Evolutionary conservation across 2,329 filamentous ascomycete genomes (phyloP).

Genomic region (Venturia aucupariae): DNA sequence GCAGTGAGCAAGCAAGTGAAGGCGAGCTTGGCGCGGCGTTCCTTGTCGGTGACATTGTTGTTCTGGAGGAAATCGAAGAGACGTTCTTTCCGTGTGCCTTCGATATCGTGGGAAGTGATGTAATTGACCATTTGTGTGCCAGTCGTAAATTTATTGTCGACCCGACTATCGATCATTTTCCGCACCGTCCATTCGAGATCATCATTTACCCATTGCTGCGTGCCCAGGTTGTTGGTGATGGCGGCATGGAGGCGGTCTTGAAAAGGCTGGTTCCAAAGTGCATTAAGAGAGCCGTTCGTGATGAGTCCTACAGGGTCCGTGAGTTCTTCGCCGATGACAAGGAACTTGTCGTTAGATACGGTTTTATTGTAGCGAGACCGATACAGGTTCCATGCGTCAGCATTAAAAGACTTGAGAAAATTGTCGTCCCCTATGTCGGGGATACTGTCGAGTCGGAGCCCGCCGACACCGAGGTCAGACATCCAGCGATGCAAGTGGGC

Average conservation of each 20-base stretch:
- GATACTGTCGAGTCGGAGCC: neutral
- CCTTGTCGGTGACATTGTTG: neutral
- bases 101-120: neutral
- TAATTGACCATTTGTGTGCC: neutral
- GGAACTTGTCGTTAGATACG: neutral
- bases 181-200: neutral
- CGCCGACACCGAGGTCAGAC: neutral
- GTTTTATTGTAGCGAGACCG: neutral
- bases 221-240: neutral
- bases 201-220: neutral
- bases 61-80: neutral
- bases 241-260: neutral
- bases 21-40: neutral
- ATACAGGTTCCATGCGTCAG: neutral
- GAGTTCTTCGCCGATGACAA: neutral
- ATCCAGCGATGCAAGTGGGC: neutral
- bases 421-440: neutral
- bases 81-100: neutral
- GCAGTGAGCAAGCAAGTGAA: neutral
- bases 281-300: neutral
- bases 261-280: conserved; percentile 2
- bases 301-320: neutral
- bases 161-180: neutral
- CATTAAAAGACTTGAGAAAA: neutral
- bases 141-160: neutral